phyloP scores from a whole-genome alignment of 768 basidiomycete species.

The Hirschioporus abietinus region DNA sequence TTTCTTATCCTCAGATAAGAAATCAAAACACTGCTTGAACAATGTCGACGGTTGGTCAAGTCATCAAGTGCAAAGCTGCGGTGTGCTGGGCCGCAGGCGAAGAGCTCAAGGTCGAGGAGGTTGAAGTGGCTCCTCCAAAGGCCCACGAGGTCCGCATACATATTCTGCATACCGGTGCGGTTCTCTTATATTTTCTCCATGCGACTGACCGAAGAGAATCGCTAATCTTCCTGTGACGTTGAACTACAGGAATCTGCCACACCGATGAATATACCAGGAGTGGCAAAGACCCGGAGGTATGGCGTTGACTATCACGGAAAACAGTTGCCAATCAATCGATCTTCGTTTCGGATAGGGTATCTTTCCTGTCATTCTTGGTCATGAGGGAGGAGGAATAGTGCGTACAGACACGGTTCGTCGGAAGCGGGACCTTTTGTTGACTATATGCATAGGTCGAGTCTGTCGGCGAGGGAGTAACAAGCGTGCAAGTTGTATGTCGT shows the following conservation, averaged over 20 bases:
- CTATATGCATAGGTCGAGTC: slow-evolving; percentile 72
- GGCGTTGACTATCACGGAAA: background rate
- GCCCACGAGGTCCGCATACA: slow-evolving; percentile 91
- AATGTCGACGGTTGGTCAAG: slow-evolving; percentile 79
- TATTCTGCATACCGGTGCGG: slow-evolving; percentile 83
- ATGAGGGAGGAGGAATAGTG: slow-evolving; percentile 90
- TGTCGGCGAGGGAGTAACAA: slow-evolving; percentile 93
- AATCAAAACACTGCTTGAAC: slow-evolving; percentile 12
- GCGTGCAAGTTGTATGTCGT: slow-evolving; percentile 47
- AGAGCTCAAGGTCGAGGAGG: slow-evolving; percentile 80
- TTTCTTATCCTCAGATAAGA: background rate
- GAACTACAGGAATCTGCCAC: slow-evolving; percentile 77
- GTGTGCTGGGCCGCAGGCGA: slow-evolving; percentile 94
- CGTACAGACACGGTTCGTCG: slow-evolving; percentile 24
- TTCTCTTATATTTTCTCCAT: background rate
- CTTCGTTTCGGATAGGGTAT: slow-evolving; percentile 47
- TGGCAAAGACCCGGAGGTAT: slow-evolving; percentile 91
- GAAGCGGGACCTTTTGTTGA: background rate
- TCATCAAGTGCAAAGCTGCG: slow-evolving; percentile 84
- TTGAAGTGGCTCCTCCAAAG: slow-evolving; percentile 89
- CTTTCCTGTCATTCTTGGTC: slow-evolving; percentile 91
- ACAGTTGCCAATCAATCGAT: slow-evolving; percentile 3
- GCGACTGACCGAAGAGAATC: background rate
- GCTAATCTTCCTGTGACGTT: background rate
- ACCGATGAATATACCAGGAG: slow-evolving; percentile 97